Evolutionary conservation across 2,329 filamentous ascomycete genomes (phyloP).

Genomic region (Epichloe sibirici): DNA sequence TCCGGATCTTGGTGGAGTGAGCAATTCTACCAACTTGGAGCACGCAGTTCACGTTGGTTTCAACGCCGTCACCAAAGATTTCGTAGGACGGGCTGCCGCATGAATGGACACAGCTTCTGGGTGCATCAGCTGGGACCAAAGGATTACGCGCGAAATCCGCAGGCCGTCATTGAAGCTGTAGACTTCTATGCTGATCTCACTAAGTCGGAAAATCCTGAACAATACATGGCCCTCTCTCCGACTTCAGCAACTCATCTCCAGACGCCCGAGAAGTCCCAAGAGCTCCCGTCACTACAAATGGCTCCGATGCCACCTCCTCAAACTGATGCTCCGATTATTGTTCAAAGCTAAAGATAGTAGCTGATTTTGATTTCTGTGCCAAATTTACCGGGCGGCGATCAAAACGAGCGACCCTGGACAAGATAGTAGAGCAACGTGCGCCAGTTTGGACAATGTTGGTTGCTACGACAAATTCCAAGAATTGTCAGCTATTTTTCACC

Average conservation of each 20-base stretch:
- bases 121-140: slow-evolving; percentile 89
- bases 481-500: too few relatives aligned
- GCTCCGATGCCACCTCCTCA: neutral
- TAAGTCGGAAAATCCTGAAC: slow-evolving; percentile 54
- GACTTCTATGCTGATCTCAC: slow-evolving; percentile 76
- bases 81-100: slow-evolving; percentile 69
- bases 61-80: slow-evolving; percentile 83
- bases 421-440: too few relatives aligned
- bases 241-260: neutral
- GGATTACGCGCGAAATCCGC: slow-evolving; percentile 91
- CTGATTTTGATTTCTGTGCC: neutral
- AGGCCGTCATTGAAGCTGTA: slow-evolving; percentile 66
- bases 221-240: slow-evolving; percentile 26
- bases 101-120: slow-evolving; percentile 92
- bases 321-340: neutral
- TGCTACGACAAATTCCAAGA: too few relatives aligned
- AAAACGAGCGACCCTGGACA: neutral
- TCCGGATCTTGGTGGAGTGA: slow-evolving; percentile 94
- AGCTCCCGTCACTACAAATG: neutral
- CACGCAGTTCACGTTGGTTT: slow-evolving; percentile 95
- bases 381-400: neutral
- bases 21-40: slow-evolving; percentile 93
- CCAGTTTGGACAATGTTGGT: too few relatives aligned
- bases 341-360: neutral
- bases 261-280: neutral